phyloP scores from a whole-genome alignment of 2,329 filamentous ascomycete genomes.

The Aspergillus ochraceus region DNA sequence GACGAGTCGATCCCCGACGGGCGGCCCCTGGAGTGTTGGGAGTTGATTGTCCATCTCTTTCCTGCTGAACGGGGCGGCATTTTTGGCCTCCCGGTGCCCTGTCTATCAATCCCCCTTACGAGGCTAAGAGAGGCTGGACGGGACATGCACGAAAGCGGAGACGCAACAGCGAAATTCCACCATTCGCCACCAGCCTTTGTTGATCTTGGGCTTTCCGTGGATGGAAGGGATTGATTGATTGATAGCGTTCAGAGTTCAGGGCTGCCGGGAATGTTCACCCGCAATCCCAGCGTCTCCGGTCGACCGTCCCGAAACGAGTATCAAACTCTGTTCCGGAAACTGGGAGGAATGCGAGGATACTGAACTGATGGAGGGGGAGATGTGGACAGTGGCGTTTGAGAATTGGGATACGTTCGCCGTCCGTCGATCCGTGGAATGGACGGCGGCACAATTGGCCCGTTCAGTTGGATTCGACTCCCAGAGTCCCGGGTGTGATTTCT shows the following conservation, averaged over 20 bases:
- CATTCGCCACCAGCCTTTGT: background rate
- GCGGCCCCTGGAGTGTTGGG: background rate
- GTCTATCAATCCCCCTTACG: background rate
- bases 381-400: background rate
- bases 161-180: background rate
- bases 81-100: background rate
- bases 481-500: too few species aligned
- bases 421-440: too few species aligned
- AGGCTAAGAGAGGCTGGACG: background rate
- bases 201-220: background rate
- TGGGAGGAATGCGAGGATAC: background rate
- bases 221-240: background rate
- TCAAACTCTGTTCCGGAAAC: background rate
- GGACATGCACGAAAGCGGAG: background rate
- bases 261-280: background rate
- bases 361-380: background rate
- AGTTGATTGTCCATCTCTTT: background rate
- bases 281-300: background rate
- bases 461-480: too few species aligned
- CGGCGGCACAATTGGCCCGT: too few species aligned
- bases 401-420: too few species aligned
- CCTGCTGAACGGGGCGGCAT: background rate
- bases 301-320: background rate
- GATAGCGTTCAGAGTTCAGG: background rate
- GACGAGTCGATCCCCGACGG: slow-evolving; percentile 3